Percentiles rank a stretch among this genome's conserved stretches.
These are phyloP conservation scores for Pythium aquatile DNA, from an alignment of 352 stramenopile genomes.

Conservation along the genomic window DNA sequence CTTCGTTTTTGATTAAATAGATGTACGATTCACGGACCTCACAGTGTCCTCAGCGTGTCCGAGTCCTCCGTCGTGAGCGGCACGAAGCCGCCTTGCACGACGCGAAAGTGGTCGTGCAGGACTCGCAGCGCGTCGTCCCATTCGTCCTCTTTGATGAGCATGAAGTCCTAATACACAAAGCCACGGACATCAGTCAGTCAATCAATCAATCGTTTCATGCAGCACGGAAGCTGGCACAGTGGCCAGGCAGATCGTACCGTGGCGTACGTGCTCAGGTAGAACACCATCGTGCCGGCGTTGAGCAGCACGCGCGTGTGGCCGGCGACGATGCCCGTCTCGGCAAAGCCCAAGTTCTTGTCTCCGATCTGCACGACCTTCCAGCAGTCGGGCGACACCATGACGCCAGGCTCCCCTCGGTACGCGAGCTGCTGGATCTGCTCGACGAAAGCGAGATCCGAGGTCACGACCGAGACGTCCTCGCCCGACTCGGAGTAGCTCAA, in stretches of 20 bases:
- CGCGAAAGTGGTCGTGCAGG: constrained; percentile 40
- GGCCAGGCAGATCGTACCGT: constrained; percentile 31
- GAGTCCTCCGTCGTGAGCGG: constrained; percentile 24
- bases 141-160: constrained; percentile 74
- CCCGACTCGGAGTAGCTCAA: constrained; percentile 62
- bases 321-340: constrained; percentile 60
- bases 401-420: constrained; percentile 36
- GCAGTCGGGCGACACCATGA: constrained; percentile 58
- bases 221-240: neutral
- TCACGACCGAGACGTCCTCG: constrained; percentile 59
- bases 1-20: constrained; percentile 14
- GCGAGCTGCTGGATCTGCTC: constrained; percentile 37
- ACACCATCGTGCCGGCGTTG: constrained; percentile 56
- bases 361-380: constrained; percentile 71
- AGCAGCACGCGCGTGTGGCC: constrained; percentile 61
- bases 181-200: constrained; percentile 1
- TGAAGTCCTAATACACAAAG: constrained; percentile 40
- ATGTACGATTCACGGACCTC: neutral
- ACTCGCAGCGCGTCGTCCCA: constrained; percentile 51
- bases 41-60: neutral
- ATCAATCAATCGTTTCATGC: neutral
- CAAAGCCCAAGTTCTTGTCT: constrained; percentile 56
- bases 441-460: constrained; percentile 44
- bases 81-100: constrained; percentile 45
- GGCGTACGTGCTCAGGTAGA: constrained; percentile 72